Evolutionary conservation across 75 land plant genomes (phyloP).

Genomic region (Isoetes taiwanensis): DNA sequence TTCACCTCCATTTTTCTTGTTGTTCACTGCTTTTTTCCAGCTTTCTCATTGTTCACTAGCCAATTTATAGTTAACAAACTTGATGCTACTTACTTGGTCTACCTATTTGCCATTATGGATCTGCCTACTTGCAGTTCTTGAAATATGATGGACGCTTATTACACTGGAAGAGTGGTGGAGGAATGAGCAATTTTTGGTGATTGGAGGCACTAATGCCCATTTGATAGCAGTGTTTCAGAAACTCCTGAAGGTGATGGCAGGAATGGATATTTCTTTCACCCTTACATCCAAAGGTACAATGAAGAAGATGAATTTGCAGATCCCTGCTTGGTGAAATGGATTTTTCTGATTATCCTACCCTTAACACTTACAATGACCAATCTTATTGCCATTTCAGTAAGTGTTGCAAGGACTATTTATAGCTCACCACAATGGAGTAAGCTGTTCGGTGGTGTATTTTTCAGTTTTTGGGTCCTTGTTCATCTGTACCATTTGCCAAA

Average conservation of each 20-base stretch:
- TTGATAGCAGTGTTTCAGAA: neutral
- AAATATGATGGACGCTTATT: neutral
- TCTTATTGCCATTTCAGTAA: slow-evolving; percentile 37
- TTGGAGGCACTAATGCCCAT: slow-evolving; percentile 5
- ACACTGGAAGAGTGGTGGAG: slow-evolving; percentile 7
- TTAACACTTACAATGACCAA: neutral
- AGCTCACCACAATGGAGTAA: neutral
- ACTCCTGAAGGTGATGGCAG: slow-evolving; percentile 3
- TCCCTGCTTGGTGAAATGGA: neutral
- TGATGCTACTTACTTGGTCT: neutral
- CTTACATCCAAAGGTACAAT: neutral
- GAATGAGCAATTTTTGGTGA: slow-evolving; percentile 2
- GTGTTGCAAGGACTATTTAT: neutral
- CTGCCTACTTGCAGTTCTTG: neutral
- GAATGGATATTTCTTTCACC: slow-evolving; percentile 1
- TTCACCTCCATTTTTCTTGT: slow-evolving; percentile 1
- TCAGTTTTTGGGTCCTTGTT: neutral
- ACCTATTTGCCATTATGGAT: neutral
- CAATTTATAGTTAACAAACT: neutral
- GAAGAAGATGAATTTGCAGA: slow-evolving; percentile 19
- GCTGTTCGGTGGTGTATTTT: slow-evolving; percentile 1
- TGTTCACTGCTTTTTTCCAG: slow-evolving; percentile 3
- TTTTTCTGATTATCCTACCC: neutral
- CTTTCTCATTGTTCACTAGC: neutral
- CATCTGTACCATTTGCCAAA: slow-evolving; percentile 4